These are phyloP conservation scores for Arthroderma sp. DNA, from an alignment of 2,329 filamentous ascomycete genomes.

Conservation along the genomic window DNA sequence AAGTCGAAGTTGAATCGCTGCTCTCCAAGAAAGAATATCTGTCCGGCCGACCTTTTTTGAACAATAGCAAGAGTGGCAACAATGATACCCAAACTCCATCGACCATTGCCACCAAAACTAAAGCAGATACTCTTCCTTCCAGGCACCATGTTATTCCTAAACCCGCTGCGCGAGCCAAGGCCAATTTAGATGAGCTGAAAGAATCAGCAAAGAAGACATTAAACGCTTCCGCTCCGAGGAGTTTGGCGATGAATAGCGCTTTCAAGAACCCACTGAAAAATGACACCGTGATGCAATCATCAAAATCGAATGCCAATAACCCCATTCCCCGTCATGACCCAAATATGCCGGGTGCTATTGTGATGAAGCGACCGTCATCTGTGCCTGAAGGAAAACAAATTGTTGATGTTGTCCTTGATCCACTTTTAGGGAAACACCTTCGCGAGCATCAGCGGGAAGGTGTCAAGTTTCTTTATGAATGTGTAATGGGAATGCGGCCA, in stretches of 20 bases:
- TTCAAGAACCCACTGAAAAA: conserved; percentile 52
- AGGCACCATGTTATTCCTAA: background rate
- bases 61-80: conserved; percentile 7
- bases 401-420: conserved; percentile 62
- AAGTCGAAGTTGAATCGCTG: conserved; percentile 52
- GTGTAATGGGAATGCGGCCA: conserved; percentile 58
- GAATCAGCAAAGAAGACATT: conserved; percentile 28
- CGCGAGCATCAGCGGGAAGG: conserved; percentile 57
- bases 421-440: conserved; percentile 47
- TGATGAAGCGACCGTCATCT: conserved; percentile 50
- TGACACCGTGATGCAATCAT: conserved; percentile 36
- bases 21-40: conserved; percentile 49
- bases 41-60: conserved; percentile 18
- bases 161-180: conserved; percentile 13
- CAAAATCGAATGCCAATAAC: conserved; percentile 23
- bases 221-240: conserved; percentile 26
- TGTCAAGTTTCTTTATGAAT: conserved; percentile 60
- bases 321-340: conserved; percentile 55
- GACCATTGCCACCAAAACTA: too few relatives aligned
- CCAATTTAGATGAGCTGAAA: conserved; percentile 3
- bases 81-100: background rate
- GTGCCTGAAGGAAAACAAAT: conserved; percentile 49
- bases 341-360: conserved; percentile 43
- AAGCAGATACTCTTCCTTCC: background rate
- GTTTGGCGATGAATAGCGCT: conserved; percentile 28